phyloP scores from a whole-genome alignment of 1,284 basidiomycete genomes.

The Ustilago vetiveriae region DNA sequence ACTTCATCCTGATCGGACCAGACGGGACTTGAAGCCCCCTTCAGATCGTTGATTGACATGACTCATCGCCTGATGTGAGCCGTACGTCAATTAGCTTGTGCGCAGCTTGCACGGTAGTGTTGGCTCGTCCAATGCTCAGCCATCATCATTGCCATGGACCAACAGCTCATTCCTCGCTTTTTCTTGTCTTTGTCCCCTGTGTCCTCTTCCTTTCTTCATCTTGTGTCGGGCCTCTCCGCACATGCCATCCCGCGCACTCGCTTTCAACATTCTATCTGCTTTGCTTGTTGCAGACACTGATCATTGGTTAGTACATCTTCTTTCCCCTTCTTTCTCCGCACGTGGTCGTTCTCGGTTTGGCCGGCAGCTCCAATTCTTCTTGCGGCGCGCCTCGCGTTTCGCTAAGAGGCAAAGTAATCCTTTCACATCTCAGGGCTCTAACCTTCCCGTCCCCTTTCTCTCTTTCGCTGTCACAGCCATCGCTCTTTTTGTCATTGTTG shows the following conservation, averaged over 20 bases:
- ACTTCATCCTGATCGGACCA: no score
- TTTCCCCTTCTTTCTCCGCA: slow-evolving; percentile 10
- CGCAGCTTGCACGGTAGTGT: background rate
- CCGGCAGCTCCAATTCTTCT: no score
- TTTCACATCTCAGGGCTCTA: slow-evolving; percentile 23
- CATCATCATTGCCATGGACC: background rate
- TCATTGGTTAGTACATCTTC: slow-evolving; percentile 56
- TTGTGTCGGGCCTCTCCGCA: no score
- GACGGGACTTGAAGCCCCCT: no score
- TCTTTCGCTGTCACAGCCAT: slow-evolving; percentile 56
- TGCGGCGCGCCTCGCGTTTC: slow-evolving; percentile 2
- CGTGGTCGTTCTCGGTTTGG: background rate
- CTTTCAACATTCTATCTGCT: background rate
- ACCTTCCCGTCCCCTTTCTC: slow-evolving; percentile 51
- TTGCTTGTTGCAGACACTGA: slow-evolving; percentile 41
- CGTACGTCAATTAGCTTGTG: no score
- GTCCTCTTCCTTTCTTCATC: background rate
- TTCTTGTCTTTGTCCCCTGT: slow-evolving; percentile 2
- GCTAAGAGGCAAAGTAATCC: slow-evolving; percentile 26
- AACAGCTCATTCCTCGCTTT: slow-evolving; percentile 18
- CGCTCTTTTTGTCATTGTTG: slow-evolving; percentile 62
- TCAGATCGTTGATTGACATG: no score
- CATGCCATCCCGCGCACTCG: background rate
- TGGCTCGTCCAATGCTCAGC: background rate
- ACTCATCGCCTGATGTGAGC: no score